Evolutionary conservation across 495 filamentous ascomycete species (phyloP).

Genomic region (Aspergillus olivimuriae): DNA sequence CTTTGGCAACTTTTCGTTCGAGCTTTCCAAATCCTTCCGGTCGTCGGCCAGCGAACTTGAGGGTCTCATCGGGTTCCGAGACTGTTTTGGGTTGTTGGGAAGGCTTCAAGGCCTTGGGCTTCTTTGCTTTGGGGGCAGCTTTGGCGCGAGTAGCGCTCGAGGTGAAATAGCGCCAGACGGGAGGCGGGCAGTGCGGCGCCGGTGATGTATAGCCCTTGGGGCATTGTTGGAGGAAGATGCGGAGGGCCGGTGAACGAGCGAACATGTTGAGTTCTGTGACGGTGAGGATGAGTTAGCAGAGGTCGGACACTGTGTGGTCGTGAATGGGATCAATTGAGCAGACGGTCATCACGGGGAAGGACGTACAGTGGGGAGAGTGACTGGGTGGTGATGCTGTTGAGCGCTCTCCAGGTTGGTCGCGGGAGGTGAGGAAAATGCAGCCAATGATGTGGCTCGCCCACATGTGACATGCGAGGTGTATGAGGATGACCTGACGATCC

Average conservation of each 20-base stretch:
- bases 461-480: too few relatives aligned
- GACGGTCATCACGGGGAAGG: too few relatives aligned
- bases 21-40: constrained; percentile 25
- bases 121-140: constrained; percentile 13
- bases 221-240: constrained; percentile 24
- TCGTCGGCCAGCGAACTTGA: constrained; percentile 22
- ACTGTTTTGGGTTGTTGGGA: constrained; percentile 9
- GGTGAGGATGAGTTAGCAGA: too few relatives aligned
- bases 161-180: constrained; percentile 31
- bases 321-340: too few relatives aligned
- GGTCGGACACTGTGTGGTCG: too few relatives aligned
- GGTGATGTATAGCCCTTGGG: constrained; percentile 12
- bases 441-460: too few relatives aligned
- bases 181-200: constrained; percentile 5
- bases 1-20: constrained; percentile 29
- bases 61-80: constrained; percentile 11
- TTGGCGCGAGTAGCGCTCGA: constrained; percentile 23
- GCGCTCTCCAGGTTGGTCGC: too few relatives aligned
- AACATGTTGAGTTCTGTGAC: too few relatives aligned
- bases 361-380: too few relatives aligned
- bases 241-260: constrained; percentile 22
- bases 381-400: too few relatives aligned
- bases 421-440: too few relatives aligned
- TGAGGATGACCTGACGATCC: too few relatives aligned
- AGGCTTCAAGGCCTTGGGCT: constrained; percentile 9